These are phyloP conservation scores for Massariosphaeria phaeospora DNA, from an alignment of 495 filamentous ascomycete genomes.

Conservation along the genomic window DNA sequence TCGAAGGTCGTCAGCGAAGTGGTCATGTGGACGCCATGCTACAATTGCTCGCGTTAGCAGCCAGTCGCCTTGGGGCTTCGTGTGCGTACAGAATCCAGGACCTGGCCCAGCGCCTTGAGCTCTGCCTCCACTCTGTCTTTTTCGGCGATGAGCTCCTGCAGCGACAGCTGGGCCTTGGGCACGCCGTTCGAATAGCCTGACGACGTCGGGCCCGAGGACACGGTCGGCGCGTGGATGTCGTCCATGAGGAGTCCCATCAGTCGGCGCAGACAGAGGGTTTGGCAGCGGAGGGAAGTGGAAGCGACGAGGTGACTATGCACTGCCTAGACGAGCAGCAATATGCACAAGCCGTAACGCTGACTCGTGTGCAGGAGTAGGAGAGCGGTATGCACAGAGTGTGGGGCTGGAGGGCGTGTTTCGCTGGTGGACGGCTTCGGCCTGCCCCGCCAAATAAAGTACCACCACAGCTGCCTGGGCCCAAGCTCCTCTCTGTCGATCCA, in stretches of 20 bases:
- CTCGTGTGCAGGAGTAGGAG: too few species aligned
- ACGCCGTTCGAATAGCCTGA: constrained; percentile 34
- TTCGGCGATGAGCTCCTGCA: constrained; percentile 57
- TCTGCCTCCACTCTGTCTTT: constrained; percentile 83
- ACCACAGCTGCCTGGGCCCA: too few species aligned
- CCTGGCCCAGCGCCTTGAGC: constrained; percentile 72
- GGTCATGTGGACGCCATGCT: constrained; percentile 94
- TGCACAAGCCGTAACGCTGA: too few species aligned
- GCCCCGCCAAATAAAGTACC: too few species aligned
- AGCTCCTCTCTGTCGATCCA: too few species aligned
- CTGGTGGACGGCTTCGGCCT: background rate
- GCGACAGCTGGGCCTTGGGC: constrained; percentile 32
- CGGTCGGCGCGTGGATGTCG: constrained; percentile 43
- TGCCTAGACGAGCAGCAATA: too few species aligned
- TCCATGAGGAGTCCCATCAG: constrained; percentile 34
- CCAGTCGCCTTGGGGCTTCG: constrained; percentile 6
- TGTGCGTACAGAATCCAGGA: constrained; percentile 74
- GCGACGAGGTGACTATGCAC: too few species aligned
- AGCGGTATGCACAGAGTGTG: too few species aligned
- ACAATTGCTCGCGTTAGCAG: constrained; percentile 11
- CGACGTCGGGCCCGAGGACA: constrained; percentile 41
- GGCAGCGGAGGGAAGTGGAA: too few species aligned
- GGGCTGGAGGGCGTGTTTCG: background rate
- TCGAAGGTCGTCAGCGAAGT: constrained; percentile 83
- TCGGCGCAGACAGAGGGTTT: background rate